Percentiles rank a stretch among this genome's conserved stretches.
Evolutionary conservation across 306 rosid genomes (phyloP).

Genomic region (Fragaria ananassa): DNA sequence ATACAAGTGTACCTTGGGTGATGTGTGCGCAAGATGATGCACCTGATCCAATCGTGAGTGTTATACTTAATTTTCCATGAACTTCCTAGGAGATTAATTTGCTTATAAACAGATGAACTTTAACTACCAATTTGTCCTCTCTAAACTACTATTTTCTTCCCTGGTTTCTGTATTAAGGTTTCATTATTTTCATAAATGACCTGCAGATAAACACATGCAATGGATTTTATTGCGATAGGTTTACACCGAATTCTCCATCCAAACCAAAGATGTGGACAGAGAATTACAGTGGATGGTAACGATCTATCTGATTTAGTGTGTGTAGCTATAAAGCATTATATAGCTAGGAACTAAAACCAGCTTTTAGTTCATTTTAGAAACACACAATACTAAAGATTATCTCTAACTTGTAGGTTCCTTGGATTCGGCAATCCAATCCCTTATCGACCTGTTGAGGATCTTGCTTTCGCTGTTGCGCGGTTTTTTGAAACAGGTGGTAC

Average conservation of each 20-base stretch:
- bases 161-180: neutral
- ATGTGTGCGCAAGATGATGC: conserved; percentile 32
- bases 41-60: conserved; percentile 28
- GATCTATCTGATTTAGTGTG: neutral
- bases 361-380: neutral
- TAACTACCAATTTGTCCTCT: neutral
- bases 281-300: conserved; percentile 31
- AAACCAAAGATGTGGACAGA: conserved; percentile 35
- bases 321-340: neutral
- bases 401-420: conserved; percentile 6
- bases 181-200: conserved; percentile 7
- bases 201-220: conserved; percentile 36
- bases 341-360: neutral
- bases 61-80: neutral
- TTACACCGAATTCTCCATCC: conserved; percentile 18
- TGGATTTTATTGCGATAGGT: conserved; percentile 29
- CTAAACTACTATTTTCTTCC: neutral
- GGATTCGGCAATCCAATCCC: conserved; percentile 27
- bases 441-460: conserved; percentile 27
- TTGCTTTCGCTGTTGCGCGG: conserved; percentile 28
- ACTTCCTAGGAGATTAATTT: no score
- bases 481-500: conserved; percentile 27
- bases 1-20: conserved; percentile 30
- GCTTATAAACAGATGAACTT: neutral
- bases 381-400: neutral